Base-by-base conservation (phyloP, 1,139 yeast species). In the Wickerhamomyces sp. region DNA sequence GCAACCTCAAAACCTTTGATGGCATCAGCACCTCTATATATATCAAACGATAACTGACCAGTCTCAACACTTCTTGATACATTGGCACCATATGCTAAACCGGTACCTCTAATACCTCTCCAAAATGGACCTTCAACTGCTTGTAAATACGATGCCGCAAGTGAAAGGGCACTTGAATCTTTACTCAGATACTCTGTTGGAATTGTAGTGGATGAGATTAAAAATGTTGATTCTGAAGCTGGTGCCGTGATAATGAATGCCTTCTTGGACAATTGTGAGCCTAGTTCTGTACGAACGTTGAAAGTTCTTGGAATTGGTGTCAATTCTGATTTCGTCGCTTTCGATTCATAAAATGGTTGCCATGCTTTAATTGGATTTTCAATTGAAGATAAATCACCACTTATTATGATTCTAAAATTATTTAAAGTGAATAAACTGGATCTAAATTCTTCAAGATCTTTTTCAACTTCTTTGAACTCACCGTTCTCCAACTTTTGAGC, bases 41-140 rank as follows among this genome's bases (percentile, higher is more conserved):
- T 68, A 32, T 70, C 70, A 51, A 80, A 84, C 10, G 70, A 68
- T 40, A 89, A 60, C 33, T 70, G 73, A 3, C 95, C 94, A 23
- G 75, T 64, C 46, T 88, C 96, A 14, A 75, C 54, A 46, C 71
- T 70, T 35, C 76, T 66, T 21, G 68, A 57, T 44, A 87, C 68
- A 37, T 64, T 68, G 1, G 91, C 93, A 22, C 96, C 96, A 58
- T 93, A 93, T 0, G 97, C 97, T 36, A 87, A 67, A 2, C 99
- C 99, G 2, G 89, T 75, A 26, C 99, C 99, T 60, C 99, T 75
- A 26, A 93, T 85, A 33, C 93, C 95, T 53, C 88, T 75, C 97
- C 98, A 91, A 47, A 91, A 81, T 25, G 98, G 97, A 2, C 99
- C 99, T 59, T 93, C 99, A 17, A 87, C 87, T 20, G 89, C 84